Percentiles rank a stretch among this genome's conserved stretches.
Conservation (phyloP, 192 early-diverging fungal species). For the Gonapodya sp. region DNA sequence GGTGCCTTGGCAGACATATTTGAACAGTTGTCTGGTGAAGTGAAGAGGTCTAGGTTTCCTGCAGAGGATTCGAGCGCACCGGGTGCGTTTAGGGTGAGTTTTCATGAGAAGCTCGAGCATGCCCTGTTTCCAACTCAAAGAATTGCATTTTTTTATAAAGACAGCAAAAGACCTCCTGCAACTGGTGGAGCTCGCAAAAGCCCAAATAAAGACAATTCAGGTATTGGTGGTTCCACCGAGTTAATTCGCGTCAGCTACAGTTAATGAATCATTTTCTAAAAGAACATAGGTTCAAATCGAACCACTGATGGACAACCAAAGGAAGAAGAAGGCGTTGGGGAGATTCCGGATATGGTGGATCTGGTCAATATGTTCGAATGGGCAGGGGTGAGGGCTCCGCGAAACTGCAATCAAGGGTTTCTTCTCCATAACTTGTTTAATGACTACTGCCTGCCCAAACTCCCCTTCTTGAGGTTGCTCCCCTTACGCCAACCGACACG, state of each 20-base stretch:
- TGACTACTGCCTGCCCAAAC: too few species aligned
- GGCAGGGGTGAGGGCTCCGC: constrained; percentile 35
- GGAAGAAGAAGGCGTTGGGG: constrained; percentile 31
- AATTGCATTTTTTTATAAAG: neutral
- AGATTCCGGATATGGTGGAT: constrained; percentile 53
- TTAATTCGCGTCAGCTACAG: neutral
- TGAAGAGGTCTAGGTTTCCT: constrained; percentile 12
- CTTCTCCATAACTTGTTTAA: too few species aligned
- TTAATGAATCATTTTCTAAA: neutral
- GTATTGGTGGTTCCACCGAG: neutral
- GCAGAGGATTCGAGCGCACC: constrained; percentile 8
- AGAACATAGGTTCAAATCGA: neutral
- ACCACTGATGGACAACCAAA: constrained; percentile 5
- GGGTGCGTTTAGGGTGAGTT: constrained; percentile 12
- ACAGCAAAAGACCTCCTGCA: constrained; percentile 2
- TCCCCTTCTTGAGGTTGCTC: neutral
- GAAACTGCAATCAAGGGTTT: neutral
- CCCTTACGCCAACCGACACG: constrained; percentile 23
- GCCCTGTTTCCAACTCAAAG: too few species aligned
- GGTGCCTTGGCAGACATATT: constrained; percentile 4
- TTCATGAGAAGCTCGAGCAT: too few species aligned
- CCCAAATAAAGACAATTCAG: constrained; percentile 9
- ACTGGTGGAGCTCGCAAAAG: constrained; percentile 7
- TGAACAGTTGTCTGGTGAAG: constrained; percentile 12
- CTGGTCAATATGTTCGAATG: constrained; percentile 45